Conservation (phyloP, 306 rosid genomes). For the Pueraria montana region DNA sequence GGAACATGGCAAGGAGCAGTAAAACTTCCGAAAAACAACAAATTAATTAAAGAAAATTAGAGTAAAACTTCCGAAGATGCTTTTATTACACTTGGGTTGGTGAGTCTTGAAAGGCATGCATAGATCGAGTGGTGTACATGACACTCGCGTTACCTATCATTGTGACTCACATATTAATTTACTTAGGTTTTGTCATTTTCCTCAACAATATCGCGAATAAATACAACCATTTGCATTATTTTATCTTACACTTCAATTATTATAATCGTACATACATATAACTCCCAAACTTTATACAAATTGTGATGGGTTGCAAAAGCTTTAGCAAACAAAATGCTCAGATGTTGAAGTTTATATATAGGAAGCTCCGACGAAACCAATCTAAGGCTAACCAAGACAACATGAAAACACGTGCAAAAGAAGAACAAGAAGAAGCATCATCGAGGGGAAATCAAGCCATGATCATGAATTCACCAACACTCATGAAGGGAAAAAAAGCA, state of each 20-base stretch:
- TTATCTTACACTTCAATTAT: not conserved
- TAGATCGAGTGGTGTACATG: not conserved
- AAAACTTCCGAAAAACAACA: not conserved
- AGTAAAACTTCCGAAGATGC: not conserved
- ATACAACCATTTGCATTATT: conserved; percentile 24
- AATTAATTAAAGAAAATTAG: not conserved
- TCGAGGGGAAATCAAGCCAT: not conserved
- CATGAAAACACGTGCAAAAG: conserved; percentile 20
- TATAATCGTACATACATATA: not conserved
- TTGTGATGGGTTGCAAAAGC: not conserved
- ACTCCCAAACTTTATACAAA: not conserved
- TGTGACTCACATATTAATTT: conserved; percentile 32
- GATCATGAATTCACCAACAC: conserved; percentile 12
- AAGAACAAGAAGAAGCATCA: conserved; percentile 27
- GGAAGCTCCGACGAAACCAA: conserved; percentile 25
- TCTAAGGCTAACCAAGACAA: not conserved
- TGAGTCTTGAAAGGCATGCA: conserved; percentile 30
- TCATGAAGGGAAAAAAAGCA: conserved; percentile 45
- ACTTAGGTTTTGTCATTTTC: conserved; percentile 37
- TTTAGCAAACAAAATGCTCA: conserved; percentile 5
- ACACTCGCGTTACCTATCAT: not conserved
- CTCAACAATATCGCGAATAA: conserved; percentile 23
- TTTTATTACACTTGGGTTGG: not conserved
- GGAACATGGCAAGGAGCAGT: not conserved
- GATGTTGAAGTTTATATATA: conserved; percentile 9